Conservation (phyloP, 805 yeast genomes). For the Candida cerambycidarum region DNA sequence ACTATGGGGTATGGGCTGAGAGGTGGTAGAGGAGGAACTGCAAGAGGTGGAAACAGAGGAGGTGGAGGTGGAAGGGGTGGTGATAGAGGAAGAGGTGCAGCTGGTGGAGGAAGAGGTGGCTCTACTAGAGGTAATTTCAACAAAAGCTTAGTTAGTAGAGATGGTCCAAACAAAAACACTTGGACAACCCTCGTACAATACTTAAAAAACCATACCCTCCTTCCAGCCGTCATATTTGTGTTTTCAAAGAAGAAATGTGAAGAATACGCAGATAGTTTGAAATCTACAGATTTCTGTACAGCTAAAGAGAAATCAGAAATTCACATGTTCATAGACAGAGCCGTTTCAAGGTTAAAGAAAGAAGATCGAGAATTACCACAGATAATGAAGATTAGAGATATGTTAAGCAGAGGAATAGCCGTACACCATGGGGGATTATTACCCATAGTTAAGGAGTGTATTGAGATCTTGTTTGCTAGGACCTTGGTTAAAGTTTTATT, state of each 20-base stretch:
- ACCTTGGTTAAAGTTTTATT: slow-evolving; percentile 86
- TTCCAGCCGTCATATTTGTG: slow-evolving; percentile 92
- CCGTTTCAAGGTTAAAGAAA: slow-evolving; percentile 79
- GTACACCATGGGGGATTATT: slow-evolving; percentile 93
- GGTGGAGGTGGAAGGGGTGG: slow-evolving; percentile 32
- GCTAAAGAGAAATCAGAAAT: slow-evolving; percentile 88
- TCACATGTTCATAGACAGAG: slow-evolving; percentile 88
- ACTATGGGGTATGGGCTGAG: slow-evolving; percentile 41
- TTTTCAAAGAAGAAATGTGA: slow-evolving; percentile 93
- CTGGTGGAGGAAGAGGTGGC: slow-evolving; percentile 37
- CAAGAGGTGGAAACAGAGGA: slow-evolving; percentile 45
- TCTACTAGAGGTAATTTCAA: slow-evolving; percentile 18
- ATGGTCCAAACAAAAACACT: slow-evolving; percentile 76
- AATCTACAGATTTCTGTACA: slow-evolving; percentile 73
- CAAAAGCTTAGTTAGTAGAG: slow-evolving; percentile 28
- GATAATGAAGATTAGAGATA: slow-evolving; percentile 75
- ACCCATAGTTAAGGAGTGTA: slow-evolving; percentile 91
- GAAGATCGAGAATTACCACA: slow-evolving; percentile 96
- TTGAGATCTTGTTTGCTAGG: slow-evolving; percentile 86
- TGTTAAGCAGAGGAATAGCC: slow-evolving; percentile 88
- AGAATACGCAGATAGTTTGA: slow-evolving; percentile 80
- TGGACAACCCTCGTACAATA: slow-evolving; percentile 75
- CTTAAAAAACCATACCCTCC: slow-evolving; percentile 62
- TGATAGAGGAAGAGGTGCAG: slow-evolving; percentile 43
- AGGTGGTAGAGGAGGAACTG: slow-evolving; percentile 44